Evolutionary conservation across 2,329 filamentous ascomycete species (phyloP).

Genomic region (Thyridium curvatum): DNA sequence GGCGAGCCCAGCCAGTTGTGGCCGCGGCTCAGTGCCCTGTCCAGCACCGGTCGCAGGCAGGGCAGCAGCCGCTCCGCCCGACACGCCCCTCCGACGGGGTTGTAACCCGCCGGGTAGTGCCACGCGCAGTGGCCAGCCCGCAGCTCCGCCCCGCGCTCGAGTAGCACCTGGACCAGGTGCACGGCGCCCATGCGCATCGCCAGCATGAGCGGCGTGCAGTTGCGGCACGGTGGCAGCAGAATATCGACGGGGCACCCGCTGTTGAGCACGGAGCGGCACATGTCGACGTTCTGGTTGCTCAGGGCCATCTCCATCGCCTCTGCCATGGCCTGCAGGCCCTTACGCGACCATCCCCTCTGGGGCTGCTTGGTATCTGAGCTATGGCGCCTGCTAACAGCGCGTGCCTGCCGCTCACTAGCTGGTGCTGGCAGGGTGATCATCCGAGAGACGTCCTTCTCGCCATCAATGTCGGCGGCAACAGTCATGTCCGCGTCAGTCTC

Average conservation of each 20-base stretch:
- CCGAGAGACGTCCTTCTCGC: no score
- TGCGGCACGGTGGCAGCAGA: background rate
- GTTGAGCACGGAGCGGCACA: background rate
- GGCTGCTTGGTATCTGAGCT: no score
- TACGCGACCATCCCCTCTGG: no score
- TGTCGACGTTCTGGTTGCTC: background rate
- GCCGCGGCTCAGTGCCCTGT: background rate
- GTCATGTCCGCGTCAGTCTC: no score
- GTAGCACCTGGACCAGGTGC: no score
- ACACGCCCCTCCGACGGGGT: background rate
- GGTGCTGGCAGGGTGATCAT: no score
- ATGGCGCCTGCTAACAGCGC: no score
- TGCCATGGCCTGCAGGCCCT: background rate
- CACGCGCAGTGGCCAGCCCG: no score
- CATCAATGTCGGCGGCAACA: no score
- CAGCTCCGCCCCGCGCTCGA: no score
- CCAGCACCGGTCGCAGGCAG: background rate
- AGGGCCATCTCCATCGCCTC: slow-evolving; percentile 1
- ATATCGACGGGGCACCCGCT: background rate
- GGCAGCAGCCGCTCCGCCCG: no score
- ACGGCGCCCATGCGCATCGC: background rate
- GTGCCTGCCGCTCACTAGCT: no score
- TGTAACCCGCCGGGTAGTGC: background rate
- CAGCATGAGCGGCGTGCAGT: background rate
- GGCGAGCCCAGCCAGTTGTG: slow-evolving; percentile 1